A percentile compares a stretch with the other conserved stretches of the same genome.
Conservation (phyloP, 139 green algal species). For the Tetraselmis striata region DNA sequence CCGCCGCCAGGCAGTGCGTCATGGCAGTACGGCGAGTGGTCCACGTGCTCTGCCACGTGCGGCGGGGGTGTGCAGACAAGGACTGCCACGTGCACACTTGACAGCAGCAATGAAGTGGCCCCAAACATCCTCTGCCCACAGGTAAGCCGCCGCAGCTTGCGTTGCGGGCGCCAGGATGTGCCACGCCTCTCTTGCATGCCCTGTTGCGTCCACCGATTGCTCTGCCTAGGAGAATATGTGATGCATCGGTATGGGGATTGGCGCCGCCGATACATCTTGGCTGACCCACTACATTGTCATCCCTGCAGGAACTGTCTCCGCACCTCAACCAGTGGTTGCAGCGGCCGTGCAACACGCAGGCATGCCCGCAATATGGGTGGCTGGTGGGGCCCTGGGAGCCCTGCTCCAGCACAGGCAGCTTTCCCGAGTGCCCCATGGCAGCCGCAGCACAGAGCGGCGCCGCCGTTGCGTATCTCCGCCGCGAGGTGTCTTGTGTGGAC, state of each 20-base stretch:
- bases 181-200: too few relatives aligned
- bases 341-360: conserved; percentile 27
- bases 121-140: not conserved
- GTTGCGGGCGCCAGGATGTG: too few relatives aligned
- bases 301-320: not conserved
- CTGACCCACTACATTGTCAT: too few relatives aligned
- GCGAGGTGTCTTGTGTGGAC: not conserved
- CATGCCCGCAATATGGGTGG: not conserved
- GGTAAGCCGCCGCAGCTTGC: too few relatives aligned
- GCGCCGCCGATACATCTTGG: too few relatives aligned
- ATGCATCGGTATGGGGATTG: too few relatives aligned
- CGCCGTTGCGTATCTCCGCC: too few relatives aligned
- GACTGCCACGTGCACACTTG: conserved; percentile 16
- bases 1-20: not conserved
- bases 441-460: too few relatives aligned
- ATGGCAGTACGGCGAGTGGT: conserved; percentile 14
- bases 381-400: not conserved
- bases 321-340: not conserved
- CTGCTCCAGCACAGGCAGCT: not conserved
- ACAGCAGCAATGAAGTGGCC: not conserved
- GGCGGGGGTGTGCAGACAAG: conserved; percentile 23
- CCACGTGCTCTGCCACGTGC: conserved; percentile 11
- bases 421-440: not conserved
- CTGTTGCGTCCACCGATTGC: too few relatives aligned
- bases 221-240: too few relatives aligned